phyloP scores from a whole-genome alignment of 2,329 filamentous ascomycete species.

The Pyrenochaeta sp. region DNA sequence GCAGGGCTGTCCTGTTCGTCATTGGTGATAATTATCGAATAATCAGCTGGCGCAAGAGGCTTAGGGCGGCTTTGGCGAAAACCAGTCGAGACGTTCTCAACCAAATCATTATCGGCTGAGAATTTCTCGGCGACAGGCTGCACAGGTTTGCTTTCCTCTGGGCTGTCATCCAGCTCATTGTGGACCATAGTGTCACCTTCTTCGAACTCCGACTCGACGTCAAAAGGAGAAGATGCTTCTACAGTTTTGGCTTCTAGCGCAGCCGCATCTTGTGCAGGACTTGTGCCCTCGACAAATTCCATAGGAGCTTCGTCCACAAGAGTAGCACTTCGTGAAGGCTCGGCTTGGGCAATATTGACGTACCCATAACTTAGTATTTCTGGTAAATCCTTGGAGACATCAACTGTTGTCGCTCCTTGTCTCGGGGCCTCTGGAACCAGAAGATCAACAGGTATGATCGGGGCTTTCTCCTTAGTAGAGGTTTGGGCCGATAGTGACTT shows the following conservation, averaged over 20 bases:
- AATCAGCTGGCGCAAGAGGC: constrained; percentile 19
- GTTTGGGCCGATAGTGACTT: not conserved
- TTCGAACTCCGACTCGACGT: constrained; percentile 45
- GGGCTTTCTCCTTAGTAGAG: not conserved
- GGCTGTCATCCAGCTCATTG: constrained; percentile 30
- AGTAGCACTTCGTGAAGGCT: not conserved
- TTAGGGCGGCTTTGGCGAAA: constrained; percentile 9
- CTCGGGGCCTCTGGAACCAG: no score
- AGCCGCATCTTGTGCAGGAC: not conserved
- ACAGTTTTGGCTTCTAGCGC: constrained; percentile 3
- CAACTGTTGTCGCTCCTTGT: not conserved
- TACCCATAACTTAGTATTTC: not conserved
- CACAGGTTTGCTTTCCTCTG: constrained; percentile 3
- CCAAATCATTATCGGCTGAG: constrained; percentile 3
- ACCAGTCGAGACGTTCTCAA: constrained; percentile 6
- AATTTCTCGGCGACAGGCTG: constrained; percentile 10
- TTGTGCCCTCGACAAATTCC: no score
- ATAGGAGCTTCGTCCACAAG: not conserved
- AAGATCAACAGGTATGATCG: not conserved
- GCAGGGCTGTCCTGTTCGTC: constrained; percentile 22
- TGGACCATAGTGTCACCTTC: constrained; percentile 48
- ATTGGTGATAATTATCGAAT: constrained; percentile 29
- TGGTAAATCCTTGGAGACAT: not conserved
- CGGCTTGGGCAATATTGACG: not conserved
- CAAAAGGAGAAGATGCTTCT: constrained; percentile 8